A percentile compares a stretch with the other conserved stretches of the same genome.
Evolutionary conservation across 2,329 filamentous ascomycete genomes (phyloP).

Genomic region (Colletotrichum euphorbiae): DNA sequence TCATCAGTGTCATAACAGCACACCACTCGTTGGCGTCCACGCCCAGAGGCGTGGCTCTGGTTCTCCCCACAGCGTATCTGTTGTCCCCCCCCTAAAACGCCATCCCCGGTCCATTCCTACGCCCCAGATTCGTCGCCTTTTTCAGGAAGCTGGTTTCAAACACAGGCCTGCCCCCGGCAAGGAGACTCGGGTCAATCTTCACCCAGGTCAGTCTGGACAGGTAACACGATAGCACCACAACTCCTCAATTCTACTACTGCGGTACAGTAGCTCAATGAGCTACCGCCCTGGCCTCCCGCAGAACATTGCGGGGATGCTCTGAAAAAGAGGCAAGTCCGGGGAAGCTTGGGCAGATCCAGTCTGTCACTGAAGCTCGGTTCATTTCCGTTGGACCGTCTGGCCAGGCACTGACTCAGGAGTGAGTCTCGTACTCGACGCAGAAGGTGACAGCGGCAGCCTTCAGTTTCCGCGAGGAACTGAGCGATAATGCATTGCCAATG

Average conservation of each 20-base stretch:
- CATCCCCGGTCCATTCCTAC: conserved; percentile 26
- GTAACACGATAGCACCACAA: conserved; percentile 15
- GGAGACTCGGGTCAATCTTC: conserved; percentile 35
- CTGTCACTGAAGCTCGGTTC: conserved; percentile 34
- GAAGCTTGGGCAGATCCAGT: conserved; percentile 39
- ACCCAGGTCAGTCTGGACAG: conserved; percentile 30
- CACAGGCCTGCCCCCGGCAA: conserved; percentile 32
- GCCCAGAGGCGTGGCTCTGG: conserved; percentile 28
- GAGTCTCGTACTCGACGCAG: conserved; percentile 23
- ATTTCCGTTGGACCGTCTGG: conserved; percentile 36
- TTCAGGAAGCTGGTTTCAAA: conserved; percentile 38
- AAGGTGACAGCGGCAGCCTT: conserved; percentile 1
- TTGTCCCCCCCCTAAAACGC: conserved; percentile 25
- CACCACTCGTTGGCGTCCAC: conserved; percentile 16
- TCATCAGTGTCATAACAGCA: conserved; percentile 7
- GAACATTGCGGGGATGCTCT: conserved; percentile 31
- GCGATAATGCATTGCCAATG: conserved; percentile 19
- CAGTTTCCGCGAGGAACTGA: conserved; percentile 26
- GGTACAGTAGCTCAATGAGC: conserved; percentile 15
- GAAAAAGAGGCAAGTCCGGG: conserved; percentile 32
- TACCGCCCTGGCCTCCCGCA: conserved; percentile 22
- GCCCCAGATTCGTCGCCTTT: conserved; percentile 28
- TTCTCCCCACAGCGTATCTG: conserved; percentile 31
- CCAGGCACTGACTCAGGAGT: conserved; percentile 28
- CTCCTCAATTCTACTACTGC: not conserved